Conservation (phyloP, 2,329 filamentous ascomycete species). For the Aspergillus chevalieri region DNA sequence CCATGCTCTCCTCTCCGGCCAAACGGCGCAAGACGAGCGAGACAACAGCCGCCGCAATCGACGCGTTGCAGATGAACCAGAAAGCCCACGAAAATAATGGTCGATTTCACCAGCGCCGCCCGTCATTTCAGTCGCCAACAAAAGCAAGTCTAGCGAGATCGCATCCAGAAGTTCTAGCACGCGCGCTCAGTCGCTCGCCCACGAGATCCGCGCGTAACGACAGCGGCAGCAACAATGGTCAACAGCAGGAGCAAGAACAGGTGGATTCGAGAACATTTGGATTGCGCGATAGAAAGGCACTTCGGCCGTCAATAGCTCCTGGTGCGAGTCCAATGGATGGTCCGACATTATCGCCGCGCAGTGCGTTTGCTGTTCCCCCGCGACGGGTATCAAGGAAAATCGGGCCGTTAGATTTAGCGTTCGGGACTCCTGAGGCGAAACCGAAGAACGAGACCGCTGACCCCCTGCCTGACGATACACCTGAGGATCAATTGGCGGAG, state of each 20-base stretch:
- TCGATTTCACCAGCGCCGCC: slow-evolving; percentile 32
- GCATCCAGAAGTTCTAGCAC: slow-evolving; percentile 53
- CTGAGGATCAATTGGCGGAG: slow-evolving; percentile 30
- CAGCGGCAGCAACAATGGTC: slow-evolving; percentile 11
- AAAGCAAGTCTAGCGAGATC: slow-evolving; percentile 57
- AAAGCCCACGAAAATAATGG: slow-evolving; percentile 12
- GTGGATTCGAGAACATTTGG: slow-evolving; percentile 20
- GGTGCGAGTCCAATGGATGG: slow-evolving; percentile 21
- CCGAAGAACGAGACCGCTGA: slow-evolving; percentile 6
- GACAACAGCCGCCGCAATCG: slow-evolving; percentile 40
- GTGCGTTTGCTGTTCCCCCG: slow-evolving; percentile 31
- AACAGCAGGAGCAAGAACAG: slow-evolving; percentile 9
- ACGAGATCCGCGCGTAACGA: slow-evolving; percentile 20
- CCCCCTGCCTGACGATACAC: slow-evolving; percentile 13
- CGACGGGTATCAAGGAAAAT: slow-evolving; percentile 31
- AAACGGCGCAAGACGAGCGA: slow-evolving; percentile 62
- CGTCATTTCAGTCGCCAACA: slow-evolving; percentile 63
- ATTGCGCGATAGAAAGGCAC: slow-evolving; percentile 31
- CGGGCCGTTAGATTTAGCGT: slow-evolving; percentile 21
- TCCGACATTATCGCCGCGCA: slow-evolving; percentile 18
- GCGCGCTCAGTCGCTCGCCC: slow-evolving; percentile 37
- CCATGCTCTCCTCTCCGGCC: slow-evolving; percentile 45
- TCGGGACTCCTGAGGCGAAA: slow-evolving; percentile 20
- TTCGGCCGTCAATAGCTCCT: slow-evolving; percentile 28
- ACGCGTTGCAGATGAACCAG: slow-evolving; percentile 35